phyloP scores from a whole-genome alignment of 371 early-diverging fungal genomes.

The Blastocladiella emersonii region DNA sequence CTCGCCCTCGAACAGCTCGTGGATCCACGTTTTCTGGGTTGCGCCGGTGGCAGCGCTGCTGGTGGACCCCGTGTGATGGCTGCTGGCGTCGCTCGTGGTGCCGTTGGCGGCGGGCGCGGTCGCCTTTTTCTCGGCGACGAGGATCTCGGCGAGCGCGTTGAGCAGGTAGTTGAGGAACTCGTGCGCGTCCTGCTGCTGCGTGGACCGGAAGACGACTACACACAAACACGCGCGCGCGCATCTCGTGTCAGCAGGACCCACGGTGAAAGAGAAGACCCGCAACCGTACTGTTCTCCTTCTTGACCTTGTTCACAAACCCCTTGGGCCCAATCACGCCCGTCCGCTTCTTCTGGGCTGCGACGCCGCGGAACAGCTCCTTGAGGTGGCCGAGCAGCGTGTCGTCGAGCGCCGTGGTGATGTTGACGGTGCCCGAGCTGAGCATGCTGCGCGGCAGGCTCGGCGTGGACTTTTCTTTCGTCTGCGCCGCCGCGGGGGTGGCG shows the following conservation, averaged over 20 bases:
- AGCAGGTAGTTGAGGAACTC: constrained; percentile 88
- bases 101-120: background rate
- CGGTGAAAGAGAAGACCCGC: background rate
- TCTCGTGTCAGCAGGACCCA: too few species aligned
- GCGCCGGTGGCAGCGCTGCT: too few species aligned
- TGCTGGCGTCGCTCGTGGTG: background rate
- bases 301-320: constrained; percentile 70
- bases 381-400: constrained; percentile 71
- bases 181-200: constrained; percentile 95
- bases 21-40: constrained; percentile 64
- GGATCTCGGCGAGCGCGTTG: constrained; percentile 73
- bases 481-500: background rate
- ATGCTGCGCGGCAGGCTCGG: background rate
- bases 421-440: background rate
- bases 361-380: constrained; percentile 74
- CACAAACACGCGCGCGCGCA: background rate
- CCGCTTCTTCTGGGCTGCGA: constrained; percentile 65
- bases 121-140: background rate
- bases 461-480: background rate
- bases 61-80: background rate
- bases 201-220: constrained; percentile 75
- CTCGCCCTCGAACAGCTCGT: constrained; percentile 85
- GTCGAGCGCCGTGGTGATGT: constrained; percentile 17
- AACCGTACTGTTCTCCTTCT: constrained; percentile 68
- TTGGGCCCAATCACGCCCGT: constrained; percentile 76